These are phyloP conservation scores for Tetracladium setigerum DNA, from an alignment of 495 filamentous ascomycete genomes.

Conservation along the genomic window DNA sequence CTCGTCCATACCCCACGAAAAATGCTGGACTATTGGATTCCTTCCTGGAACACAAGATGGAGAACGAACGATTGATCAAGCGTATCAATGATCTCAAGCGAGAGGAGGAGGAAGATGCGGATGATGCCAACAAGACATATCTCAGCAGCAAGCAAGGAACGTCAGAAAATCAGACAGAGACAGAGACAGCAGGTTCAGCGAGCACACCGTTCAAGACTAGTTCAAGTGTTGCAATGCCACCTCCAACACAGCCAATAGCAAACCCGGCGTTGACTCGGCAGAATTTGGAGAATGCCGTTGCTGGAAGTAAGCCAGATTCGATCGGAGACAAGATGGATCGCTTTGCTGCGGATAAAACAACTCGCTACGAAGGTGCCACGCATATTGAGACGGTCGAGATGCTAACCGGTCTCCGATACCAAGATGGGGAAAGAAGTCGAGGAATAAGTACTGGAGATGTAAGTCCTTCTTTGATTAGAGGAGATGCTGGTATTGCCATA, in stretches of 20 bases:
- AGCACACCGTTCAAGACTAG: constrained; percentile 12
- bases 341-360: constrained; percentile 12
- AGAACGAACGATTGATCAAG: constrained; percentile 81
- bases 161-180: constrained; percentile 44
- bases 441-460: constrained; percentile 82
- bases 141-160: constrained; percentile 43
- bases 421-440: constrained; percentile 79
- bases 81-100: constrained; percentile 76
- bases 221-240: constrained; percentile 45
- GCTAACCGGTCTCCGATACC: constrained; percentile 82
- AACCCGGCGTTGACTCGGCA: constrained; percentile 65
- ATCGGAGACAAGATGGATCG: constrained; percentile 61
- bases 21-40: constrained; percentile 82
- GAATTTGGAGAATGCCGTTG: constrained; percentile 71
- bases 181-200: constrained; percentile 16
- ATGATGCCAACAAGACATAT: constrained; percentile 43
- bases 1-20: constrained; percentile 83
- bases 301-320: constrained; percentile 59
- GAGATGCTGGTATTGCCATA: constrained; percentile 80
- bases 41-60: constrained; percentile 95
- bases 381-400: constrained; percentile 89
- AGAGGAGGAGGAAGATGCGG: constrained; percentile 76
- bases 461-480: constrained; percentile 73
- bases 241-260: constrained; percentile 54
- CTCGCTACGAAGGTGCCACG: constrained; percentile 61